These are phyloP conservation scores for Lentinula novae-zelandiae DNA, from an alignment of 1,284 basidiomycete genomes.

Conservation along the genomic window DNA sequence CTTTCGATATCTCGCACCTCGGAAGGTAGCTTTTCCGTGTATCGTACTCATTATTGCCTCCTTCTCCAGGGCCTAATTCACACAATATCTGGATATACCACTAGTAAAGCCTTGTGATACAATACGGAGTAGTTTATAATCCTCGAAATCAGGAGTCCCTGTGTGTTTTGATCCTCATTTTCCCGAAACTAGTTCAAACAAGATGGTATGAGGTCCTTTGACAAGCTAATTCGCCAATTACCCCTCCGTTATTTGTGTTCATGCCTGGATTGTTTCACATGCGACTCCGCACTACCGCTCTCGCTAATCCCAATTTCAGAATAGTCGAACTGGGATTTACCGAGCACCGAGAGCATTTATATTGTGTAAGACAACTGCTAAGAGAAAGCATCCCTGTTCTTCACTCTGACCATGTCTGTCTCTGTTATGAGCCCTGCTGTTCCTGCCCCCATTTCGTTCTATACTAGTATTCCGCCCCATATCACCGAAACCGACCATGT, in stretches of 20 bases:
- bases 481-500: slow-evolving; percentile 51
- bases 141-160: slow-evolving; percentile 2
- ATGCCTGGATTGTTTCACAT: background rate
- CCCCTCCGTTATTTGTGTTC: background rate
- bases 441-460: slow-evolving; percentile 7
- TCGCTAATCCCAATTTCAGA: background rate
- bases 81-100: background rate
- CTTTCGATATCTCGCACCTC: background rate
- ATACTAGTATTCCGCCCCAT: slow-evolving; percentile 43
- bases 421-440: slow-evolving; percentile 6
- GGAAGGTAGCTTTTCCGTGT: background rate
- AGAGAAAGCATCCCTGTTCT: background rate
- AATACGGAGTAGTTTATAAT: background rate
- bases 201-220: background rate
- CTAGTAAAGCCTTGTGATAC: background rate
- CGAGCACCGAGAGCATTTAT: background rate
- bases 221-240: background rate
- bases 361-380: background rate
- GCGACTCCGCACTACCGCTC: background rate
- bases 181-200: background rate
- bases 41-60: background rate
- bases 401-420: slow-evolving; percentile 7
- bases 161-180: slow-evolving; percentile 7
- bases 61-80: background rate
- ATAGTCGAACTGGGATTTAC: background rate